Conservation (phyloP, 306 rosid genomes). For the Geum urbanum region DNA sequence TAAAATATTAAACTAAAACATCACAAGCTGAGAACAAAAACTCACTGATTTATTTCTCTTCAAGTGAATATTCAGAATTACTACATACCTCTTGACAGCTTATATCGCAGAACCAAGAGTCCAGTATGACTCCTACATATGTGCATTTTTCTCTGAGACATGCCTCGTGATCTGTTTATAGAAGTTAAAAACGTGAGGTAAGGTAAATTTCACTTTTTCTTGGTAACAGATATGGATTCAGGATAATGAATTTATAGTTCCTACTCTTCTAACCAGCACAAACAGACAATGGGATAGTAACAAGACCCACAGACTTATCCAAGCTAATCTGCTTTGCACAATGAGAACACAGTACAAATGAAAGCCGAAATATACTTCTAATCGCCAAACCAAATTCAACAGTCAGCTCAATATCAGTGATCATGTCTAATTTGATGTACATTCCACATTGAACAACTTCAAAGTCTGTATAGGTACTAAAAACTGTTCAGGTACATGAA, state of each 20-base stretch:
- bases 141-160: slow-evolving; percentile 51
- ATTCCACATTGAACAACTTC: neutral
- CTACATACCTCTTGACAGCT: slow-evolving; percentile 77
- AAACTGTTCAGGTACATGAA: slow-evolving; percentile 20
- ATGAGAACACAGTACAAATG: neutral
- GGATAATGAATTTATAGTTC: neutral
- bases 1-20: neutral
- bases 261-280: neutral
- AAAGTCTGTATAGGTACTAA: slow-evolving; percentile 14
- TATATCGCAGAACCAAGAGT: slow-evolving; percentile 62
- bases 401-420: neutral
- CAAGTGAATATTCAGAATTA: slow-evolving; percentile 22
- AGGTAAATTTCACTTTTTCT: slow-evolving; percentile 3
- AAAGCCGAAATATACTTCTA: neutral
- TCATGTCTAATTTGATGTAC: slow-evolving; percentile 2
- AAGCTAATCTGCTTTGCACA: neutral
- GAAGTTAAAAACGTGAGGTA: slow-evolving; percentile 26
- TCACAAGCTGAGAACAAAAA: slow-evolving; percentile 6
- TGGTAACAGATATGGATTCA: neutral
- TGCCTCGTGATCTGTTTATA: slow-evolving; percentile 67
- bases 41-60: slow-evolving; percentile 17
- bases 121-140: slow-evolving; percentile 42
- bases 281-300: neutral
- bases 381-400: neutral
- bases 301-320: neutral